Conservation (phyloP, 225 moss, liverwort and hornwort genomes). For the Rhytidiadelphus loreus region DNA sequence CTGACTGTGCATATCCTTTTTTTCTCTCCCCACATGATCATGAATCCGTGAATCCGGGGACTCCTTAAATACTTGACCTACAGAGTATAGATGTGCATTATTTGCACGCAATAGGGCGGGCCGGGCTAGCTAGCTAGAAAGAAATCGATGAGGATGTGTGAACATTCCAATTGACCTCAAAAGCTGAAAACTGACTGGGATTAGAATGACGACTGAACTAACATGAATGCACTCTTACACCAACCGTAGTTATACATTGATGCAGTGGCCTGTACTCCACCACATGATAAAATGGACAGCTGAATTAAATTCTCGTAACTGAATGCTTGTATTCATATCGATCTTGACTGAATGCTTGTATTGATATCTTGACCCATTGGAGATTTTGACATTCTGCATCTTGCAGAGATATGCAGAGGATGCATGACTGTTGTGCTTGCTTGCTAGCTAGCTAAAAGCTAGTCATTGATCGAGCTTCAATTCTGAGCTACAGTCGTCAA, state of each 20-base stretch:
- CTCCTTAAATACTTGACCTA: neutral
- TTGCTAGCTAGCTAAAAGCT: neutral
- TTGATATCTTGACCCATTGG: neutral
- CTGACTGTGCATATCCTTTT: neutral
- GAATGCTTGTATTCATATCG: neutral
- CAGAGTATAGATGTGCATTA: no score
- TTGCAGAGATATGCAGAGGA: neutral
- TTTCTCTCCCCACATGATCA: neutral
- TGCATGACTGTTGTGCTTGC: neutral
- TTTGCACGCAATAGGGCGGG: no score
- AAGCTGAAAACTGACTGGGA: neutral
- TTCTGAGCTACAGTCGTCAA: neutral
- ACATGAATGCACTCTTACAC: slow-evolving; percentile 13
- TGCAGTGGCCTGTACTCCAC: neutral
- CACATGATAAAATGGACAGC: neutral
- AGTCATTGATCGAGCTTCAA: neutral
- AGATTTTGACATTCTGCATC: neutral
- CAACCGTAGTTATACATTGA: neutral
- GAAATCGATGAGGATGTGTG: neutral
- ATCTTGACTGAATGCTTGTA: neutral
- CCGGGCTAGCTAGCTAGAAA: neutral
- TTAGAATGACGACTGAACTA: neutral
- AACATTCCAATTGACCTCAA: neutral
- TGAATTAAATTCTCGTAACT: neutral
- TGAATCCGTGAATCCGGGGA: neutral